Evolutionary conservation across 495 filamentous ascomycete species (phyloP), one percentile per base, ranked within the genome.

Genomic region (Hypoxylon cercidicola): DNA sequence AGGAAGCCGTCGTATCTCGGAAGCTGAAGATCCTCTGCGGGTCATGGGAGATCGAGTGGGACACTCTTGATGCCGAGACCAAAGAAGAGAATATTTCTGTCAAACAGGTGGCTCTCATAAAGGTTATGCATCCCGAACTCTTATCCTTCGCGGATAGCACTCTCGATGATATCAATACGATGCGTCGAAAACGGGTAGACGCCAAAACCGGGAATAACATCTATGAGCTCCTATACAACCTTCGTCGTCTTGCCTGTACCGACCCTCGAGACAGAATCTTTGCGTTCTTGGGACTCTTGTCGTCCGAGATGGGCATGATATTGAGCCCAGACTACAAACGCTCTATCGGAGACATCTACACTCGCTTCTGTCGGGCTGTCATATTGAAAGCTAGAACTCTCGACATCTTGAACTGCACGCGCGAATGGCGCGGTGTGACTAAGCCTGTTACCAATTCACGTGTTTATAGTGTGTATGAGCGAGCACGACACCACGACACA

Each of bases 1-100:
- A 64, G 53, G 60, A 64, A 40, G 53, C 43, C 3, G 52, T 57
- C 1, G 19, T 64, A 0, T 52, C 40, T 18, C 11, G 21, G 32
- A 40, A 28, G 1, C 39, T 41, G n/a, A 41, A 15, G 5, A 16
- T 41, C 39, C 12, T 41, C 3, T 41, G 39, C 39, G 39, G 39
- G 1, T 41, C 39, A 8, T 41, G 39, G 39, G 39, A 41, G 39
- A n/a, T 41, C 13, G 39, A 41, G 13, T 41, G 39, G 39, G 39
- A 41, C 13, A 41, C 2, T 4, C n/a, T 41, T 3, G 15, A 41
- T n/a, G 39, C 39, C 39, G 39, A 41, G n/a, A 41, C 39, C 12
- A 41, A 41, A 8, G 39, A 41, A 16, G 39, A 41, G 16, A 16
- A 15, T 16, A 41, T 41, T 8, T 2, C 1, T 3, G n/a, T 16